Percentiles rank a stretch among this genome's conserved stretches.
These are phyloP conservation scores for Trypanosoma vivax DNA, from an alignment of 208 protist species.

Conservation along the genomic window DNA sequence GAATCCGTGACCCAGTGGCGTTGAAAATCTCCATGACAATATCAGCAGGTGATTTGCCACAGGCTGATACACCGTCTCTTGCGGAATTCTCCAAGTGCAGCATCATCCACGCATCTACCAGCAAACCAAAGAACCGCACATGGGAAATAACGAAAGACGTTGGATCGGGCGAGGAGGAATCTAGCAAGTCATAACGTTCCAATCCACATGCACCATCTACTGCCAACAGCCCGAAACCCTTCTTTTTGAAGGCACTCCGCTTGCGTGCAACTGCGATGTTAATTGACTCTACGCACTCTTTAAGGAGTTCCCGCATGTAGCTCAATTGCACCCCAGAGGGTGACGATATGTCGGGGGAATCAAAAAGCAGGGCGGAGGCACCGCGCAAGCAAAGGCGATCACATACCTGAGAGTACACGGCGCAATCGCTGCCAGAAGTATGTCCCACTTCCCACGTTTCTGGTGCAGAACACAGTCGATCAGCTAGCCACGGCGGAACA, in stretches of 20 bases:
- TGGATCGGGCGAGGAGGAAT: conserved; percentile 20
- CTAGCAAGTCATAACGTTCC: conserved; percentile 17
- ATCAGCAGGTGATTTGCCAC: background rate
- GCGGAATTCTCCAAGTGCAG: background rate
- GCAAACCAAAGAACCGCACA: conserved; percentile 34
- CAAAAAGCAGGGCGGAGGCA: conserved; percentile 1
- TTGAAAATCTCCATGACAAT: conserved; percentile 18
- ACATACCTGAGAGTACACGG: background rate
- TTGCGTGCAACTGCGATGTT: conserved; percentile 9
- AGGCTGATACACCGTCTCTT: background rate
- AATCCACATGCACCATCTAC: background rate
- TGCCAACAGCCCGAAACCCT: background rate
- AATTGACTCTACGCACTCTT: conserved; percentile 7
- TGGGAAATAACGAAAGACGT: conserved; percentile 35
- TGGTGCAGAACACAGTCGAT: background rate
- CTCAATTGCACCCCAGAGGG: background rate
- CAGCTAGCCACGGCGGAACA: conserved; percentile 1
- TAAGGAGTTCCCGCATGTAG: conserved; percentile 17
- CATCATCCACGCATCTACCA: conserved; percentile 34
- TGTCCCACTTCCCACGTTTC: background rate
- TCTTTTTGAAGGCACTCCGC: background rate
- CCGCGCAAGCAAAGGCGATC: background rate
- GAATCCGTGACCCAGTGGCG: background rate
- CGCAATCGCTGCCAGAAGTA: background rate
- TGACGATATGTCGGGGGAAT: background rate